phyloP scores from a whole-genome alignment of 2,329 filamentous ascomycete genomes.

The Penicillium polonicum region DNA sequence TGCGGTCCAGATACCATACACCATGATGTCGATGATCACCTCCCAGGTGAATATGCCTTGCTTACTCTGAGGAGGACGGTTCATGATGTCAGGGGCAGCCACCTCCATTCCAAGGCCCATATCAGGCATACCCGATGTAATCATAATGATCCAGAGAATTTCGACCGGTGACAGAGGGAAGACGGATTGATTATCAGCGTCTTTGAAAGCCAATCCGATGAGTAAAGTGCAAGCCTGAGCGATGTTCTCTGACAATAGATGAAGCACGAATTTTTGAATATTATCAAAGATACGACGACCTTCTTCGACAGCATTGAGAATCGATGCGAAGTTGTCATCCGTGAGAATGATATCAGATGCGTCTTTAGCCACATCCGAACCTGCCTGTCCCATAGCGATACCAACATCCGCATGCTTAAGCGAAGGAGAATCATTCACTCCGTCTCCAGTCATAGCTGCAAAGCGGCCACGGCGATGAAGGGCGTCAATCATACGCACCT shows the following conservation, averaged over 20 bases:
- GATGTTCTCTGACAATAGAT: too few relatives aligned
- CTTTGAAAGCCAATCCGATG: too few relatives aligned
- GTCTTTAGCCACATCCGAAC: too few relatives aligned
- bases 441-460: conserved; percentile 83
- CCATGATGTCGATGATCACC: conserved; percentile 71
- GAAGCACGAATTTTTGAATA: too few relatives aligned
- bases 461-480: conserved; percentile 56
- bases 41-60: conserved; percentile 71
- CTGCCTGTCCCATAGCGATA: too few relatives aligned
- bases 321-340: too few relatives aligned
- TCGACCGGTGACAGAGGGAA: conserved; percentile 62
- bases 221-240: too few relatives aligned
- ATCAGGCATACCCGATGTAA: conserved; percentile 79
- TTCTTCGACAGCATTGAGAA: too few relatives aligned
- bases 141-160: conserved; percentile 90
- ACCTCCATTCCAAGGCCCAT: conserved; percentile 79
- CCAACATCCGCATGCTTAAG: too few relatives aligned
- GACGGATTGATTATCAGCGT: too few relatives aligned
- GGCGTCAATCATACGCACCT: conserved; percentile 77
- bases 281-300: too few relatives aligned
- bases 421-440: conserved; percentile 71
- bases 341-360: too few relatives aligned
- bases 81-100: conserved; percentile 71
- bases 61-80: conserved; percentile 69
- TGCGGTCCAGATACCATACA: conserved; percentile 72